Percentiles rank a stretch among this genome's conserved stretches.
Evolutionary conservation across 768 basidiomycete species (phyloP).

Genomic region (Pleurotus eryngii): DNA sequence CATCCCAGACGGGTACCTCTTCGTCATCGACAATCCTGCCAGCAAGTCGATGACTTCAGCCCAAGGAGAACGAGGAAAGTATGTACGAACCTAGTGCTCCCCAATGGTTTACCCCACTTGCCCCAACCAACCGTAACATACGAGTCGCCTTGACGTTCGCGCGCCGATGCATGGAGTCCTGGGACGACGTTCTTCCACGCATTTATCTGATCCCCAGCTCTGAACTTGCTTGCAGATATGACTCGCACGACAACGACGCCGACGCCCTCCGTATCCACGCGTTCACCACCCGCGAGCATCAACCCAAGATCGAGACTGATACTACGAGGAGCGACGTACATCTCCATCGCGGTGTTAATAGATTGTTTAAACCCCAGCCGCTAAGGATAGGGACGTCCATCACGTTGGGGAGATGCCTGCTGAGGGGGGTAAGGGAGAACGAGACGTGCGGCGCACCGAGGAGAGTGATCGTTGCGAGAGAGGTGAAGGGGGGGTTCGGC

Average conservation of each 20-base stretch:
- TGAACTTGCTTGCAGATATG: constrained; percentile 54
- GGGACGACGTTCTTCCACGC: constrained; percentile 23
- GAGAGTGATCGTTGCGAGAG: constrained; percentile 51
- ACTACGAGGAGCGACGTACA: constrained; percentile 69
- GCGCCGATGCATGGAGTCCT: constrained; percentile 9
- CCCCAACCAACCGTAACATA: constrained; percentile 70
- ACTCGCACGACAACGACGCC: constrained; percentile 68
- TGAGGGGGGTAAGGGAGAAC: constrained; percentile 62
- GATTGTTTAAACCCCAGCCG: constrained; percentile 63
- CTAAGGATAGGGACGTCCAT: constrained; percentile 74
- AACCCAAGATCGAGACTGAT: constrained; percentile 68
- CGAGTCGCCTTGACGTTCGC: constrained; percentile 37
- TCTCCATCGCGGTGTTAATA: constrained; percentile 58
- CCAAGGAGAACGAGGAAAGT: background rate
- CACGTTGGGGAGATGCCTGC: constrained; percentile 64
- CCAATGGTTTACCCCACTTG: constrained; percentile 59
- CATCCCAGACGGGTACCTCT: constrained; percentile 65
- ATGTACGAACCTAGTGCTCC: constrained; percentile 51
- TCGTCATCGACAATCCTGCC: constrained; percentile 59
- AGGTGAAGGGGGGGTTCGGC: constrained; percentile 61
- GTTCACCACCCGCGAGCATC: constrained; percentile 55
- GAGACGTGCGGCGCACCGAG: constrained; percentile 69
- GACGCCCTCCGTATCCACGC: constrained; percentile 60
- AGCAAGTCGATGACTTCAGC: background rate
- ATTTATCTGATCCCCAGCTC: constrained; percentile 33